Evolutionary conservation across 495 filamentous ascomycete species (phyloP).

Genomic region (Aspergillus nidulans): DNA sequence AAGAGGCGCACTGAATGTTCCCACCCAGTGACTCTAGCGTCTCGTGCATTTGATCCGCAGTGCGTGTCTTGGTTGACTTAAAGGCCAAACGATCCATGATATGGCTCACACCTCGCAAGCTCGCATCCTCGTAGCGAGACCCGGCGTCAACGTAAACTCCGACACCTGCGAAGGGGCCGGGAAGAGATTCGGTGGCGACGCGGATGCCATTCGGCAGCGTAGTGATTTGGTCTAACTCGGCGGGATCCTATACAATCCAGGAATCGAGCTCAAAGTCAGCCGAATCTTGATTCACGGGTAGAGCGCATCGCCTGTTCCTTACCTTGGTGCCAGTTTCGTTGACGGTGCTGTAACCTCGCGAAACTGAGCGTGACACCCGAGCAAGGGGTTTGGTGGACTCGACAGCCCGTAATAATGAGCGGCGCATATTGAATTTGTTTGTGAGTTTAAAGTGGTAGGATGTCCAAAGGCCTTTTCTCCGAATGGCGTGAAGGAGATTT

Average conservation of each 20-base stretch:
- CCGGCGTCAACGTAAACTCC: constrained; percentile 97
- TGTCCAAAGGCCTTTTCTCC: constrained; percentile 7
- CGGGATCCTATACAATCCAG: constrained; percentile 62
- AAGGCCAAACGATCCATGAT: constrained; percentile 95
- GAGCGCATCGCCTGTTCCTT: constrained; percentile 2
- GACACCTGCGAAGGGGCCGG: constrained; percentile 90
- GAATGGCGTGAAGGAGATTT: constrained; percentile 13
- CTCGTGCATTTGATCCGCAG: constrained; percentile 82
- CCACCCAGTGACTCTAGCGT: constrained; percentile 80
- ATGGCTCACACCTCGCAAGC: constrained; percentile 85
- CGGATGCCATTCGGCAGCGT: constrained; percentile 90
- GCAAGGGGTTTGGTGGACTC: constrained; percentile 40
- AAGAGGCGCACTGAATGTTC: constrained; percentile 94
- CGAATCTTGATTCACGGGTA: not conserved
- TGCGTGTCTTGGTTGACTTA: constrained; percentile 76
- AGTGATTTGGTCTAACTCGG: constrained; percentile 82
- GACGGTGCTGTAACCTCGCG: constrained; percentile 41
- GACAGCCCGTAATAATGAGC: constrained; percentile 43
- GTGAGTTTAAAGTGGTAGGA: not conserved
- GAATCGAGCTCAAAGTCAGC: constrained; percentile 11
- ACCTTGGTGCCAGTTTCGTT: constrained; percentile 38
- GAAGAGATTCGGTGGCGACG: constrained; percentile 91
- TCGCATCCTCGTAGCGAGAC: constrained; percentile 86
- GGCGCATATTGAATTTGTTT: constrained; percentile 31
- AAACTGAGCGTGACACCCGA: constrained; percentile 35